Conservation (phyloP, 2,329 filamentous ascomycete species). For the Zelopaecilomyces penicillatus region DNA sequence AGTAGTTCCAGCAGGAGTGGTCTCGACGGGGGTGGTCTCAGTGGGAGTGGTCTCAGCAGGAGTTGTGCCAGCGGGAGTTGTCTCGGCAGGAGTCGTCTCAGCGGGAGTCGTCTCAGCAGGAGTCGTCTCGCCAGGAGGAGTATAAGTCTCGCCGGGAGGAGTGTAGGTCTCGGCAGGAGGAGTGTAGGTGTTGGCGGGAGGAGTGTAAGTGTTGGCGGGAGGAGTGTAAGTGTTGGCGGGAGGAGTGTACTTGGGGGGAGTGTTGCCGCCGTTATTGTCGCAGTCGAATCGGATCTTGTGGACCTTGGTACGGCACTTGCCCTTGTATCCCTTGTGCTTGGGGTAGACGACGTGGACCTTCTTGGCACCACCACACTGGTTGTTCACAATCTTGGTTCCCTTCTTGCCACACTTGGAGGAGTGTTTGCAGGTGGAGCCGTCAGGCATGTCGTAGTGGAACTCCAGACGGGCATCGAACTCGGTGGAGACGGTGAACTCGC, state of each 20-base stretch:
- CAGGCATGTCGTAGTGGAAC: constrained; percentile 81
- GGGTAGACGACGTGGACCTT: constrained; percentile 65
- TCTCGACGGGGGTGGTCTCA: constrained; percentile 2
- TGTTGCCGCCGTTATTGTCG: constrained; percentile 2
- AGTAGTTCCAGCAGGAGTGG: constrained; percentile 17
- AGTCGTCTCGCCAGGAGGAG: constrained; percentile 14
- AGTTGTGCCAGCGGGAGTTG: not conserved
- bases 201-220: constrained; percentile 4
- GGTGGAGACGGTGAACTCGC: constrained; percentile 61
- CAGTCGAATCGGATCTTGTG: constrained; percentile 48
- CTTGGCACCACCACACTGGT: constrained; percentile 85
- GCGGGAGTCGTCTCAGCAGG: constrained; percentile 9
- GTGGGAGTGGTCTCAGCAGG: constrained; percentile 3
- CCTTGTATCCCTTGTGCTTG: constrained; percentile 46
- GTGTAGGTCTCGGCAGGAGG: constrained; percentile 19
- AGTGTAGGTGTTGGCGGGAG: constrained; percentile 11
- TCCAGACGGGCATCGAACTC: constrained; percentile 72
- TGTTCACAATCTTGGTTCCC: constrained; percentile 68
- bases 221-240: constrained; percentile 1
- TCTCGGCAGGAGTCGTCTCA: not conserved
- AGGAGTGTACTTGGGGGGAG: constrained; percentile 1
- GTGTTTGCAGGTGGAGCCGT: constrained; percentile 76
- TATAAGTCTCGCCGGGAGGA: constrained; percentile 13
- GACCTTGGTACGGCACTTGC: constrained; percentile 62
- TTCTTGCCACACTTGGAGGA: constrained; percentile 56